Evolutionary conservation across 495 filamentous ascomycete genomes (phyloP).

Genomic region (Aspergillus olivimuriae): DNA sequence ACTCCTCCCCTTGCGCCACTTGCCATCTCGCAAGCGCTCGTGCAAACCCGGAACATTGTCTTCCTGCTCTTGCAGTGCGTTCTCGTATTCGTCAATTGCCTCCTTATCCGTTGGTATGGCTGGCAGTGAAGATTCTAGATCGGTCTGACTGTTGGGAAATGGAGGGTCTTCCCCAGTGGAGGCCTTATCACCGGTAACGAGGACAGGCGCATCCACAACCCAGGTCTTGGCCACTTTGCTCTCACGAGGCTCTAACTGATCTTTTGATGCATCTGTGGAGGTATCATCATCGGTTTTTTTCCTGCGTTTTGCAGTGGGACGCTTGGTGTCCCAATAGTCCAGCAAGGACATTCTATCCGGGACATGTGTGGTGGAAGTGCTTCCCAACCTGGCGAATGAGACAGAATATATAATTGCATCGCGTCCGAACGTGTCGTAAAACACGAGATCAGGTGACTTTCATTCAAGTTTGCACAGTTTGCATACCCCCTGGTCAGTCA

Average conservation of each 20-base stretch:
- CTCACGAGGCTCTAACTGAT: slow-evolving; percentile 4
- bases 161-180: slow-evolving; percentile 31
- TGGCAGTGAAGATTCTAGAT: slow-evolving; percentile 72
- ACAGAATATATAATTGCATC: slow-evolving; percentile 1
- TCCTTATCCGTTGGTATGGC: slow-evolving; percentile 58
- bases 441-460: slow-evolving; percentile 35
- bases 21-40: slow-evolving; percentile 45
- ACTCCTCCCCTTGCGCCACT: slow-evolving; percentile 59
- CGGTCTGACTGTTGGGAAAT: slow-evolving; percentile 44
- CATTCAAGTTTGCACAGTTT: slow-evolving; percentile 23
- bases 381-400: background rate
- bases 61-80: slow-evolving; percentile 26
- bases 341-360: slow-evolving; percentile 32
- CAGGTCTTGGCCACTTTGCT: background rate
- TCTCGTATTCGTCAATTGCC: slow-evolving; percentile 78
- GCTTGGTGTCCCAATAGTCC: slow-evolving; percentile 38
- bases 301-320: slow-evolving; percentile 29
- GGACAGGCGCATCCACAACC: slow-evolving; percentile 1
- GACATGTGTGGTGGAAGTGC: slow-evolving; percentile 7
- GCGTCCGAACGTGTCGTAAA: slow-evolving; percentile 17
- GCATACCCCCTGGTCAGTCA: slow-evolving; percentile 9
- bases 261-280: background rate
- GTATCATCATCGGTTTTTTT: slow-evolving; percentile 12
- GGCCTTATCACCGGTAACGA: slow-evolving; percentile 19
- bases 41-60: slow-evolving; percentile 31